Base-by-base conservation (phyloP, 2,329 filamentous ascomycete genomes). In the Microsporum ferrugineum region DNA sequence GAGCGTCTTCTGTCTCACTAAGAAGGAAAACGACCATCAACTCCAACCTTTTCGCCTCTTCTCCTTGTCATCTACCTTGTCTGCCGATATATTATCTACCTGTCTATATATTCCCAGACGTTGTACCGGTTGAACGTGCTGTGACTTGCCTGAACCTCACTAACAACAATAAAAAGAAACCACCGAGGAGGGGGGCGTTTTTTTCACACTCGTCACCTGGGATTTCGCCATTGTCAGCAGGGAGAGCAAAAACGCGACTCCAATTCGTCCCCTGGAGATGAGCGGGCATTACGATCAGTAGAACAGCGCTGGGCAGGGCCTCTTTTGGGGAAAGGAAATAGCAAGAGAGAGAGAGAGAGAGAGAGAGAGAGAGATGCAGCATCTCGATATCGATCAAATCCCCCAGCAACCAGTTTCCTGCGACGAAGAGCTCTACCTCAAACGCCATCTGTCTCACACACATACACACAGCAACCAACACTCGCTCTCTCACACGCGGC, bases 1-100 rank as follows among this genome's bases (percentile, higher is more conserved):
- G 51, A 36, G 51, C 51, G n/a, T 55, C 33, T n/a, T 34, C 51
- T 55, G 51, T 55, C 51, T 55, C 51, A 55, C 51, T 55, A 55
- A 36, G n/a, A 38, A 36, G 3, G 29, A 43, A 41, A 41, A 41
- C 12, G 12, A 41, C 10, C 10, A 8, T n/a, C 51, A 55, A 31
- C 45, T 23, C 14, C 51, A 31, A 55, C 17, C 51, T 55, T 17
- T n/a, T 12, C 29, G 5, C 33, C 27, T 10, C n/a, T 17, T 10
- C 51, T 14, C 39, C 17, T 43, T n/a, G 39, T n/a, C 39, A 10
- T 23, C 12, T 27, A 17, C 45, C 45, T 51, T 14, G 43, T 8
- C 12, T 41, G 10, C n/a, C 38, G 38, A n/a, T 14, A 23, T 23
- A 23, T 23, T 23, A 23, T 41, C 38, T 41, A 41, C n/a, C 38